Conservation (phyloP, 495 filamentous ascomycete genomes). For the Pseudevernia furfuracea region DNA sequence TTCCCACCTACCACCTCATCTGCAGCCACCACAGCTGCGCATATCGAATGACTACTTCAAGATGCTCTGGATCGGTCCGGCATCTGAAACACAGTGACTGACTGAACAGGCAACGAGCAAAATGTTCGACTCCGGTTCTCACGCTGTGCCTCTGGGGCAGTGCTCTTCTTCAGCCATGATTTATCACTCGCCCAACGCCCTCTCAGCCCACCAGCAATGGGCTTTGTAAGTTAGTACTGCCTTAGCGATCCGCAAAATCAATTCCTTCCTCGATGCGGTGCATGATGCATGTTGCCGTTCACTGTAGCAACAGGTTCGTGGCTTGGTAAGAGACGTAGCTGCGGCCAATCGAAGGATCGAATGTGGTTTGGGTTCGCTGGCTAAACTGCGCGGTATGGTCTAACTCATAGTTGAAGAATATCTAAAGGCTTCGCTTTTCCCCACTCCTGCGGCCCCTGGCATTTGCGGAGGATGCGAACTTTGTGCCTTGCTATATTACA, state of each 20-base stretch:
- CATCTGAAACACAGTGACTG: neutral
- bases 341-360: constrained; percentile 4
- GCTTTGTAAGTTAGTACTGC: constrained; percentile 1
- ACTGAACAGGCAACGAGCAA: neutral
- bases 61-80: constrained; percentile 1
- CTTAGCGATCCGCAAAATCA: neutral
- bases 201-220: constrained; percentile 5
- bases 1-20: neutral
- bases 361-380: neutral
- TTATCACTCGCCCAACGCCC: neutral
- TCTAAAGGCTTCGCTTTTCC: neutral
- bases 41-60: neutral
- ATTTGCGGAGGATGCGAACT: neutral
- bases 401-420: neutral
- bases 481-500: neutral
- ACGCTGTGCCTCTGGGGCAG: constrained; percentile 8
- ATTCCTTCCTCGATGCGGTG: neutral
- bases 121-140: neutral
- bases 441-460: neutral
- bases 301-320: neutral
- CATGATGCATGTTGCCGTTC: neutral
- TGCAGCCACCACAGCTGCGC: neutral
- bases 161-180: constrained; percentile 3
- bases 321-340: constrained; percentile 4
- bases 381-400: neutral